Evolutionary conservation across 1,284 basidiomycete species (phyloP).

Genomic region (Bjerkandera adusta): DNA sequence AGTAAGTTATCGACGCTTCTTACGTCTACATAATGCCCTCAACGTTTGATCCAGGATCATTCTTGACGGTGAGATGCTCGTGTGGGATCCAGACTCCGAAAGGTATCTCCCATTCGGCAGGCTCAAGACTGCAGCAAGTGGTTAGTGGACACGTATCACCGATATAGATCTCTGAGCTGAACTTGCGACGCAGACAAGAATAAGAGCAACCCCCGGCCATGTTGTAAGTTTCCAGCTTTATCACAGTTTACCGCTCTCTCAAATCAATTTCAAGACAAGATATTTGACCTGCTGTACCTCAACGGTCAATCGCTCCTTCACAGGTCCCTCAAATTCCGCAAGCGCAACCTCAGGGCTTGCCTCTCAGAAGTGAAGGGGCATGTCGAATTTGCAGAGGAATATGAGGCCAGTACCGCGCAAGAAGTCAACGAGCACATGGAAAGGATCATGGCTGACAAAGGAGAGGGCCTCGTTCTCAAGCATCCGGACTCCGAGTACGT

Average conservation of each 20-base stretch:
- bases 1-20: slow-evolving; percentile 49
- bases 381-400: slow-evolving; percentile 75
- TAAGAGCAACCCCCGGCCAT: slow-evolving; percentile 76
- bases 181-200: slow-evolving; percentile 55
- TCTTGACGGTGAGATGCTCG: slow-evolving; percentile 95
- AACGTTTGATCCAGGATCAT: slow-evolving; percentile 62
- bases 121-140: slow-evolving; percentile 85
- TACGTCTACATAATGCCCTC: slow-evolving; percentile 2
- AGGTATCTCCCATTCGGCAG: slow-evolving; percentile 89
- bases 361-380: slow-evolving; percentile 69
- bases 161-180: not conserved
- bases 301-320: slow-evolving; percentile 73
- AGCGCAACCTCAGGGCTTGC: slow-evolving; percentile 64
- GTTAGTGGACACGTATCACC: slow-evolving; percentile 36
- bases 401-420: slow-evolving; percentile 70
- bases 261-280: slow-evolving; percentile 78
- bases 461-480: slow-evolving; percentile 92
- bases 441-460: slow-evolving; percentile 75
- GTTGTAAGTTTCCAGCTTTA: slow-evolving; percentile 55
- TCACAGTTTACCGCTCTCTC: no score
- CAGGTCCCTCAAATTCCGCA: slow-evolving; percentile 62
- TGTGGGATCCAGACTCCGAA: slow-evolving; percentile 88
- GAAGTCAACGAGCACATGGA: slow-evolving; percentile 82
- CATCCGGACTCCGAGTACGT: slow-evolving; percentile 77
- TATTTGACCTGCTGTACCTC: slow-evolving; percentile 89